Evolutionary conservation across 768 basidiomycete species (phyloP).

Genomic region (Suillus brevipes): DNA sequence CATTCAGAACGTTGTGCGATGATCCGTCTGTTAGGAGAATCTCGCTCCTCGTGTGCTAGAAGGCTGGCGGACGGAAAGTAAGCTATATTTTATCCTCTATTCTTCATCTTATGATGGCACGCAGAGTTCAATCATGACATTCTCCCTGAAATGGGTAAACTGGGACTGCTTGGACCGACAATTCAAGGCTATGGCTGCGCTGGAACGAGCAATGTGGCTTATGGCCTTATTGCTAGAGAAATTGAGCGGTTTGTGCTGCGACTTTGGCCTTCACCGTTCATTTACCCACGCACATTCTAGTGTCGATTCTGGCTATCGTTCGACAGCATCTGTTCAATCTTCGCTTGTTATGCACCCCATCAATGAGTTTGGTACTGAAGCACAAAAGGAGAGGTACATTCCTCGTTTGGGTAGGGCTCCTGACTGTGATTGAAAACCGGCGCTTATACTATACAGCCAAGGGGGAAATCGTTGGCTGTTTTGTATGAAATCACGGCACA

Average conservation of each 20-base stretch:
- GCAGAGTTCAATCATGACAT: slow-evolving; percentile 76
- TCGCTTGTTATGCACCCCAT: slow-evolving; percentile 97
- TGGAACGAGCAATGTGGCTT: slow-evolving; percentile 87
- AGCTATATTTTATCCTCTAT: slow-evolving; percentile 15
- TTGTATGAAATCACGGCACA: slow-evolving; percentile 54
- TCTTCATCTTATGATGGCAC: background rate
- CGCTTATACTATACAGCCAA: slow-evolving; percentile 48
- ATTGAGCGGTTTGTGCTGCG: slow-evolving; percentile 69
- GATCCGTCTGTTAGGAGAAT: slow-evolving; percentile 55
- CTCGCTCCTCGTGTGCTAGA: slow-evolving; percentile 86
- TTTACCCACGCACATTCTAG: slow-evolving; percentile 38
- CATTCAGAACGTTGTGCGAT: background rate
- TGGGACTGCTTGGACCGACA: slow-evolving; percentile 90
- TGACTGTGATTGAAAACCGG: background rate
- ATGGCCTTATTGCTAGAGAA: slow-evolving; percentile 91
- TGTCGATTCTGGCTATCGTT: slow-evolving; percentile 95
- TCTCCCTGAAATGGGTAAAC: slow-evolving; percentile 87
- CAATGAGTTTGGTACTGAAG: slow-evolving; percentile 83
- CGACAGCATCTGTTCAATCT: slow-evolving; percentile 92
- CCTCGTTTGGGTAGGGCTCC: slow-evolving; percentile 66
- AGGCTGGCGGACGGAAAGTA: slow-evolving; percentile 86
- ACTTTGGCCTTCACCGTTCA: background rate
- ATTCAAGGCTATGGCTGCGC: slow-evolving; percentile 95
- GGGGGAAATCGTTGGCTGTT: slow-evolving; percentile 89
- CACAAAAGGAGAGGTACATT: slow-evolving; percentile 89